Base-by-base conservation (phyloP, 169 alveolate genomes). In the Eimeria acervulina region DNA sequence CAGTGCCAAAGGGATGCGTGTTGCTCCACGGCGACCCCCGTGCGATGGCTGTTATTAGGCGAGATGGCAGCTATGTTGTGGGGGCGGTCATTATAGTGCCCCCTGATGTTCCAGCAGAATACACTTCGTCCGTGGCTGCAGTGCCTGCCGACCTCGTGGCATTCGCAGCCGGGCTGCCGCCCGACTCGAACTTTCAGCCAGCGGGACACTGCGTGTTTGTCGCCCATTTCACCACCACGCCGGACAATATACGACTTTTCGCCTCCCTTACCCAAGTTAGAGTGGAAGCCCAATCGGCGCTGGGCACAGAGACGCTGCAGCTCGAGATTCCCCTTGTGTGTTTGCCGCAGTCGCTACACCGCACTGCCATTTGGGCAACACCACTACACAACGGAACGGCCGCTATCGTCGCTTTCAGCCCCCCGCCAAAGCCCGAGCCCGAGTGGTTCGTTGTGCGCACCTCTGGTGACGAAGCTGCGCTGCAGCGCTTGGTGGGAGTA, bases 311-410 rank as follows among this genome's bases (percentile, higher is more conserved):
- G 68, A 33, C 76, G 78, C 80, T 84, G 44, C 72, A 84, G 93
- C 80, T 84, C 8, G 63, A 84, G 76, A 84, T 59, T 10, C 93
- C 93, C 36, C 38, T 84, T 2, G 26, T n/a, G 42, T 84, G 93
- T 59, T 59, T 84, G 36, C 93, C 93, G 40, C 93, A 84, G 68
- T 84, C 93, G 78, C 76, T 84, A 70, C 93, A 84, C 78, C 78
- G 93, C 10, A 59, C 55, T 42, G 78, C 93, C 51, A 52, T 84
- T 78, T 84, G 93, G 93, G 28, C 93, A 17, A 55, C 59, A 12
- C 17, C 17, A 33, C 80, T 84, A 28, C 21, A 23, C 93, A 52
- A 42, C 52, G 93, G 93, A 8, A 84, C 93, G 8, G 93, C 61
- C 13, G 80, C 59, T 12, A 55, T 84, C 42, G 93, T 55, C 44